Evolutionary conservation across 192 early-diverging fungal species (phyloP), one percentile per base, ranked within the genome.

Genomic region (Coemansia sp.): DNA sequence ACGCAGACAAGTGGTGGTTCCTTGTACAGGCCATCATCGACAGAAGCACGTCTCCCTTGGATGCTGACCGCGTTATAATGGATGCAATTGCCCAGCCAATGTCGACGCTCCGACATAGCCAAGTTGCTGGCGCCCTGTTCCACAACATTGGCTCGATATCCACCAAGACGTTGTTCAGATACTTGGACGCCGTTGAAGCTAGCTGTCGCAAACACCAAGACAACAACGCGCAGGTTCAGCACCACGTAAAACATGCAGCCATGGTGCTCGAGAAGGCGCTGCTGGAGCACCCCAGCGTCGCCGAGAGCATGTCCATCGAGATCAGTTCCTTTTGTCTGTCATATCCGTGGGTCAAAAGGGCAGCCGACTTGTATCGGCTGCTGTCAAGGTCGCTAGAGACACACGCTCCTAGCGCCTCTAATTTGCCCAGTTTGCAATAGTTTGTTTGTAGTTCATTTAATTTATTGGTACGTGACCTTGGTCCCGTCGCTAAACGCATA

Each of bases 241-340:
- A 76, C 47, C 68, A 64, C 40, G 79, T 81, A 6, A 62, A 74
- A 19, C 62, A 71, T 12, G 67, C 70, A 14, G 64, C 70, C 25
- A 68, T 64, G 46, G 65, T 76, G 24, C 54, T 81, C 22, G 57
- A 64, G 56, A 68, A 31, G 25, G 73, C 68, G 3, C 29, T 81
- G n/a, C 58, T 62, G 14, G 56, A 40, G 3, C 62, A 81, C 39
- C 31, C 27, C 35, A 41, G 65, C 4, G 43, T 76, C n/a, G 73
- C 63, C 0, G 66, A 71, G 45, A 25, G 51, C 15, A 68, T 81
- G 61, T 65, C 59, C 20, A 76, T 81, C 36, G 73, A 75, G 64
- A 66, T 81, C 25, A 66, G 65, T 54, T 76, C 73, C 4, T 76
- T 81, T 46, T 81, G 79, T 43, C 56, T 81, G 38, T 73, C 79